Percentiles rank a stretch among this genome's conserved stretches.
phyloP scores from a whole-genome alignment of 805 yeast genomes.

The Alloascoidea africana region DNA sequence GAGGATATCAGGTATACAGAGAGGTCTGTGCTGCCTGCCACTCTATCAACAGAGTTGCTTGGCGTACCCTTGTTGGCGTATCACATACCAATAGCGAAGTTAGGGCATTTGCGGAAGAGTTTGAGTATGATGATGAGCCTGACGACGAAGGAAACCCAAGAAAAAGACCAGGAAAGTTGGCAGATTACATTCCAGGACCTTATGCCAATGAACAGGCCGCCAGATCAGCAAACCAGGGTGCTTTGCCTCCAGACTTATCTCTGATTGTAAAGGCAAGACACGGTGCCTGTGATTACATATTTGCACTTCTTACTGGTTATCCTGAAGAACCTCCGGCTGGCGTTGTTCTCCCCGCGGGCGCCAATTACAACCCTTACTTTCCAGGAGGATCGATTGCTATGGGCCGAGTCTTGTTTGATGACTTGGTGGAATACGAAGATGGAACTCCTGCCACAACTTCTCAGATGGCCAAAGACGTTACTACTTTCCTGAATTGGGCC shows the following conservation, averaged over 20 bases:
- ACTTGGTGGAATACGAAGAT: conserved; percentile 94
- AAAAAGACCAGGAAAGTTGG: conserved; percentile 95
- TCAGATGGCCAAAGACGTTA: conserved; percentile 98
- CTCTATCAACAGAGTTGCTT: conserved; percentile 90
- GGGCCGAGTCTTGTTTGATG: conserved; percentile 97
- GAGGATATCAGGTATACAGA: conserved; percentile 97
- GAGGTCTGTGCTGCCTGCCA: conserved; percentile 99
- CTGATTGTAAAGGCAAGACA: conserved; percentile 97
- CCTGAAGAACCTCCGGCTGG: conserved; percentile 99
- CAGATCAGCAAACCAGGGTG: conserved; percentile 99
- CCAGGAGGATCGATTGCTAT: conserved; percentile 99
- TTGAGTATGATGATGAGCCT: conserved; percentile 94
- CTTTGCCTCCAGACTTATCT: conserved; percentile 95
- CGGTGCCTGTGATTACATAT: conserved; percentile 93
- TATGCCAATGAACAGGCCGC: conserved; percentile 98
- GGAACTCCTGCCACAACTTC: conserved; percentile 98
- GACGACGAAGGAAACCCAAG: conserved; percentile 95
- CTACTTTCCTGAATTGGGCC: conserved; percentile 94
- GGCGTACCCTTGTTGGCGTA: conserved; percentile 97
- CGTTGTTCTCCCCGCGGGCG: conserved; percentile 79
- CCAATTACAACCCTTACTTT: conserved; percentile 99
- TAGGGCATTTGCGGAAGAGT: conserved; percentile 87
- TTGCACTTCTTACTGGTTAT: conserved; percentile 91
- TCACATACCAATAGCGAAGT: conserved; percentile 86
- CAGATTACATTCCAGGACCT: conserved; percentile 90